phyloP scores from a whole-genome alignment of 164 flowering plant genomes.

The Macadamia tetraphylla region DNA sequence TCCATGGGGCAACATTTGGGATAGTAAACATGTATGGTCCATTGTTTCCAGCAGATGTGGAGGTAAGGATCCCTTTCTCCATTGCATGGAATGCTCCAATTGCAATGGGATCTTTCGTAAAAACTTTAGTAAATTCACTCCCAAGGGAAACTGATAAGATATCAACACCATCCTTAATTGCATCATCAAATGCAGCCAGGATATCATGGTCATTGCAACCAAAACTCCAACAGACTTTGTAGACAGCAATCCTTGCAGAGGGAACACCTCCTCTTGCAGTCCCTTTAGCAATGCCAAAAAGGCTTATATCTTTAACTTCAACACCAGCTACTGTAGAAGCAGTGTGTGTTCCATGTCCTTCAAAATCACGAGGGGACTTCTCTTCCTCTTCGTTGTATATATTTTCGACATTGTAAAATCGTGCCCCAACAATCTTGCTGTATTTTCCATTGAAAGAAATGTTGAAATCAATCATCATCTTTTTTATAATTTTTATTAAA shows the following conservation, averaged over 20 bases:
- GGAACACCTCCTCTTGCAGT: constrained; percentile 67
- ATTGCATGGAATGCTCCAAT: constrained; percentile 73
- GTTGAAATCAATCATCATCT: no score
- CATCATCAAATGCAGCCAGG: constrained; percentile 60
- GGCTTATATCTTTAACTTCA: constrained; percentile 32
- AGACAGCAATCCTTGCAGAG: constrained; percentile 48
- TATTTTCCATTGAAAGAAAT: no score
- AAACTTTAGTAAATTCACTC: constrained; percentile 9
- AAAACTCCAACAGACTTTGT: constrained; percentile 50
- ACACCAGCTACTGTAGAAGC: constrained; percentile 60
- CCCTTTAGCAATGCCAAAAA: constrained; percentile 49
- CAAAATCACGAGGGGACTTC: constrained; percentile 35
- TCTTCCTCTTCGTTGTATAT: neutral
- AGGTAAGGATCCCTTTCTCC: constrained; percentile 13
- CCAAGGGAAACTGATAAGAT: constrained; percentile 56
- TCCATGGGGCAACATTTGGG: no score
- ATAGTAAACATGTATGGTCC: no score
- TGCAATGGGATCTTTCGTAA: constrained; percentile 38
- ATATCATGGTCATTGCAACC: constrained; percentile 50
- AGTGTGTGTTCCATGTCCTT: constrained; percentile 74
- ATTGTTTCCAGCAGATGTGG: no score
- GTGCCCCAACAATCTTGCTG: constrained; percentile 74
- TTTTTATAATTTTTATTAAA: no score
- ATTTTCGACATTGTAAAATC: constrained; percentile 26
- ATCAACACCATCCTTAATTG: constrained; percentile 66